phyloP scores from a whole-genome alignment of 305 asterid genomes.

The Plantago lanceolata region DNA sequence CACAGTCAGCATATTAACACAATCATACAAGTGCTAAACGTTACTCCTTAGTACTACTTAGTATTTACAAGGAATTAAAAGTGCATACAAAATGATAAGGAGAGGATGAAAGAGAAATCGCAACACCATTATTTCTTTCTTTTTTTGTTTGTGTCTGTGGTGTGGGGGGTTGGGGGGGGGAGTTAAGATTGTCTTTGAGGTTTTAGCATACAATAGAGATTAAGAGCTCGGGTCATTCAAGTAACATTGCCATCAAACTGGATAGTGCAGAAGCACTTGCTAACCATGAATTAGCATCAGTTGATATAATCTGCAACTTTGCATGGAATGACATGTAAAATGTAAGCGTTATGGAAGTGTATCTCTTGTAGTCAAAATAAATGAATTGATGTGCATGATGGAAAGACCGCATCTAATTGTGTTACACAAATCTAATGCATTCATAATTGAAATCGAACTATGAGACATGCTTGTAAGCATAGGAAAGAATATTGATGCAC shows the following conservation, averaged over 20 bases:
- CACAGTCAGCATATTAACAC: slow-evolving; percentile 20
- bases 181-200: no score
- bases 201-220: background rate
- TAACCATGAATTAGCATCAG: background rate
- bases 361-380: no score
- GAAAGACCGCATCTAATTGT: no score
- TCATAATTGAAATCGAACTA: no score
- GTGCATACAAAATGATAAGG: background rate
- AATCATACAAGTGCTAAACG: background rate
- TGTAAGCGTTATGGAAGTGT: no score
- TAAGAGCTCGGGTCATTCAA: slow-evolving; percentile 2
- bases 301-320: background rate
- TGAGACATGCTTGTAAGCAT: no score
- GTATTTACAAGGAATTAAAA: background rate
- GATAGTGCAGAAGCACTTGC: background rate
- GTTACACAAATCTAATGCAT: no score
- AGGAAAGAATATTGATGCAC: no score
- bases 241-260: background rate
- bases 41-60: background rate
- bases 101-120: background rate
- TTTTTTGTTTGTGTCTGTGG: no score
- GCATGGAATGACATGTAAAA: background rate
- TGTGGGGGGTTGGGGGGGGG: no score
- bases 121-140: background rate
- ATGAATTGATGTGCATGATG: no score